Conservation (phyloP, 305 asterid species). For the Caryopteris hybrid region DNA sequence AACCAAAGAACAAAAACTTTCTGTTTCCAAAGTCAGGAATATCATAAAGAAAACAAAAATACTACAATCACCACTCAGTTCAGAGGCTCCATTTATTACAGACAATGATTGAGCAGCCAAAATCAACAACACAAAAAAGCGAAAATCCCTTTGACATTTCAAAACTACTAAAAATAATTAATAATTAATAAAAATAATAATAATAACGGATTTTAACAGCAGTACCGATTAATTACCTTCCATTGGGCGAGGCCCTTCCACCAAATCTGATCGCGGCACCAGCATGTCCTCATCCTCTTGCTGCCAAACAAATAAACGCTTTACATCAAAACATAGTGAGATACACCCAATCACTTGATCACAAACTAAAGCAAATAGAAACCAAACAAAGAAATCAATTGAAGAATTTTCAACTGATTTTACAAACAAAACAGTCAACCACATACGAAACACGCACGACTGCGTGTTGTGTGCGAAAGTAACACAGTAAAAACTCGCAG, state of each 20-base stretch:
- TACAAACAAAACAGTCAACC: constrained; percentile 1
- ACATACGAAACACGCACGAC: not conserved
- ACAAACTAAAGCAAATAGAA: constrained; percentile 14
- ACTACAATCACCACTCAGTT: not conserved
- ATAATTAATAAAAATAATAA: not conserved
- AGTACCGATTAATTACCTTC: constrained; percentile 34
- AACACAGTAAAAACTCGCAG: constrained; percentile 1
- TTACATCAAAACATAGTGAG: constrained; percentile 11
- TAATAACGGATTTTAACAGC: not conserved
- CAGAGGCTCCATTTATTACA: not conserved
- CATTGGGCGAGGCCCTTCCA: constrained; percentile 48
- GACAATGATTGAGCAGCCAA: not conserved
- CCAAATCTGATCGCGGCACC: constrained; percentile 50
- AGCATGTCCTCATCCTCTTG: constrained; percentile 57
- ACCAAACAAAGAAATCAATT: not conserved
- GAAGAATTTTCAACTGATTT: constrained; percentile 9
- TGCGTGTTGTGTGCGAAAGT: constrained; percentile 1
- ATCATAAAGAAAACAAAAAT: not conserved
- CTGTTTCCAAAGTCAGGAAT: not conserved
- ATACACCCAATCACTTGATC: constrained; percentile 30
- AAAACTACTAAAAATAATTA: not conserved
- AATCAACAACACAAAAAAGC: not conserved
- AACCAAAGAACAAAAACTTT: not conserved
- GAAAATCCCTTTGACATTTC: not conserved
- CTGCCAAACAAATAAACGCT: constrained; percentile 22